Conservation (phyloP, 2,329 filamentous ascomycete genomes). For the Fusarium aywerte region DNA sequence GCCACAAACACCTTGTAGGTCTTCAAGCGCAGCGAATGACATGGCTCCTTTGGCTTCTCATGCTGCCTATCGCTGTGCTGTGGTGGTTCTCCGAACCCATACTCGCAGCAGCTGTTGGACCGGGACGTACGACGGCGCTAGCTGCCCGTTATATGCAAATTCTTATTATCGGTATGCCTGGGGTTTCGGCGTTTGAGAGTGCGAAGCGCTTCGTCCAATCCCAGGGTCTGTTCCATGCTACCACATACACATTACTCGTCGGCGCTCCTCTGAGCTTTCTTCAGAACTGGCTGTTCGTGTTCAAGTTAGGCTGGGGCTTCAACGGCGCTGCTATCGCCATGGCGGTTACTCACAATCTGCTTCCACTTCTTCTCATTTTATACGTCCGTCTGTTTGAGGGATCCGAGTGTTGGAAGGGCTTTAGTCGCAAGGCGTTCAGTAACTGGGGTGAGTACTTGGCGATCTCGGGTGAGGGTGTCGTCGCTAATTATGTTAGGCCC, state of each 20-base stretch:
- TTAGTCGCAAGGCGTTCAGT: slow-evolving; percentile 71
- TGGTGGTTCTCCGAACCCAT: slow-evolving; percentile 75
- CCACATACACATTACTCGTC: slow-evolving; percentile 77
- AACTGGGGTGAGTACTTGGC: slow-evolving; percentile 67
- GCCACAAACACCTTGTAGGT: slow-evolving; percentile 84
- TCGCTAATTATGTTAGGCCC: slow-evolving; percentile 49
- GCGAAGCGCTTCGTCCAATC: slow-evolving; percentile 83
- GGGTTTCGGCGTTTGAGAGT: slow-evolving; percentile 77
- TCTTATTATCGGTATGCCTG: slow-evolving; percentile 75
- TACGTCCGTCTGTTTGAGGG: slow-evolving; percentile 79
- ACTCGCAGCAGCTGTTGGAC: slow-evolving; percentile 56
- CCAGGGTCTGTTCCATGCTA: slow-evolving; percentile 80
- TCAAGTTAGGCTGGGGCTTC: slow-evolving; percentile 73
- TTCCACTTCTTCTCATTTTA: slow-evolving; percentile 76
- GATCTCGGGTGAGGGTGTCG: rapidly evolving
- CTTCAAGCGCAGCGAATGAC: slow-evolving; percentile 84
- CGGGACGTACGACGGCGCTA: slow-evolving; percentile 69
- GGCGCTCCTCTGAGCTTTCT: slow-evolving; percentile 79
- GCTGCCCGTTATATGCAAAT: slow-evolving; percentile 77
- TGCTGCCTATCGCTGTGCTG: slow-evolving; percentile 74
- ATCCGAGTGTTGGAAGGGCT: slow-evolving; percentile 81
- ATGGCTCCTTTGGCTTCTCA: slow-evolving; percentile 76
- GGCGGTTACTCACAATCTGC: slow-evolving; percentile 76
- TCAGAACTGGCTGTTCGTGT: slow-evolving; percentile 80
- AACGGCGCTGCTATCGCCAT: slow-evolving; percentile 83